Base-by-base conservation (phyloP, 208 protist species). In the Naegleria lovaniensis region DNA sequence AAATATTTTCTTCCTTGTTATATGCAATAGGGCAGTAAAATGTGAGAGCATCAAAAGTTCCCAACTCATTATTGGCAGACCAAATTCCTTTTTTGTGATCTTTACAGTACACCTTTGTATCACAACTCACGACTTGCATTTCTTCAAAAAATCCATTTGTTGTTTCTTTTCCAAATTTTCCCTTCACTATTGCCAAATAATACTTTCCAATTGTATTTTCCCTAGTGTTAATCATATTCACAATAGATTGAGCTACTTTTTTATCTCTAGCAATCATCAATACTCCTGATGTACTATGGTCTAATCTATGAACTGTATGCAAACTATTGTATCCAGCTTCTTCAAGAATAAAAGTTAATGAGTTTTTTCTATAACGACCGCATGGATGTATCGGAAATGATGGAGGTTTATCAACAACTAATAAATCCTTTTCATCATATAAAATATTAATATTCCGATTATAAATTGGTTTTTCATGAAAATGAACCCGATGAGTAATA, bases 341-440 rank as follows among this genome's bases (percentile, higher is more conserved):
- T 51, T 83, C 91, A 43, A 52, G 58, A 11, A 96, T 92, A n/a
- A 51, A 94, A n/a, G 93, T 86, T 7, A 96, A 36, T 29, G 95
- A 92, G 83, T 96, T 96, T 43, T 95, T 92, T 43, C 93, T 39
- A 85, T 94, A 96, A 88, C 94, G 29, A 9, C 93, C 93, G 38
- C 92, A 95, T 0, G 94, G 92, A 67, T 95, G 94, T 39, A 90
- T 22, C 33, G 67, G 89, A 22, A 87, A 25, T 38, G n/a, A 88
- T 58, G 59, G 3, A 29, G 91, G 85, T 91, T 87, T 87, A 75
- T 90, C 40, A 29, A 85, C 40, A 36, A 89, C 89, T 91, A 87
- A 43, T n/a, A 41, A 36, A 48, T 95, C 92, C 9, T 92, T 88
- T 22, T 89, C 48, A 11, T 39, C 41, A 40, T 40, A 67, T 67